Conservation (phyloP, 441 rosid species). For the Populus hybrid region DNA sequence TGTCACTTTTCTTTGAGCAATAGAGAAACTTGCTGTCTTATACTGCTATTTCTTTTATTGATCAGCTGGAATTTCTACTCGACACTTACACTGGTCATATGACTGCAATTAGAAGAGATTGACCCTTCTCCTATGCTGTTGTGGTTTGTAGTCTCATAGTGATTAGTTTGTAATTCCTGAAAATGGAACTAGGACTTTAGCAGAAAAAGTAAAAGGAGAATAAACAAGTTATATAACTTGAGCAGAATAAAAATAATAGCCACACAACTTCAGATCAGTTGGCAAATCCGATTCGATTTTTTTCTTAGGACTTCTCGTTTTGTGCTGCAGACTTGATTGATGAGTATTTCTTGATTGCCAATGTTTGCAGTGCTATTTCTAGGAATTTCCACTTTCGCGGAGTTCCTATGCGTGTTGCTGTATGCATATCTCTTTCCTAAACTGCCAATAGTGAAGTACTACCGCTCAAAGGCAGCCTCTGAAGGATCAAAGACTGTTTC, state of each 20-base stretch:
- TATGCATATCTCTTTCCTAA: slow-evolving; percentile 52
- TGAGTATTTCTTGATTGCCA: neutral
- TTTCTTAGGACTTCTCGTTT: no score
- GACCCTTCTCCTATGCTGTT: neutral
- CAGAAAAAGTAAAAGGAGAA: no score
- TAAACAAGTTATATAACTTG: no score
- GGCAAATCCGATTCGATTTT: neutral
- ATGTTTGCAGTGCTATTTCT: slow-evolving; percentile 50
- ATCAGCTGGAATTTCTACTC: no score
- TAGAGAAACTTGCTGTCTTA: neutral
- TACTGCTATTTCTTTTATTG: neutral
- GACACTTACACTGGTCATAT: neutral
- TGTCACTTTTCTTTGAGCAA: slow-evolving; percentile 14
- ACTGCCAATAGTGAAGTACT: slow-evolving; percentile 57
- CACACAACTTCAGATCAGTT: neutral
- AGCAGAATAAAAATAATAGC: no score
- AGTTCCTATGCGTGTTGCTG: slow-evolving; percentile 46
- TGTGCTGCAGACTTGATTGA: no score
- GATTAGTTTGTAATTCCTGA: neutral
- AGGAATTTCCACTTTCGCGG: slow-evolving; percentile 40
- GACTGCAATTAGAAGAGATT: neutral
- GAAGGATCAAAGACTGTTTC: slow-evolving; percentile 70
- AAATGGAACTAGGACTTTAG: neutral
- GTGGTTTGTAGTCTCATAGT: neutral
- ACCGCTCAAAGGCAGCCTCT: slow-evolving; percentile 61